Evolutionary conservation across 192 early-diverging fungal genomes (phyloP).

Genomic region (Podila clonocystis): DNA sequence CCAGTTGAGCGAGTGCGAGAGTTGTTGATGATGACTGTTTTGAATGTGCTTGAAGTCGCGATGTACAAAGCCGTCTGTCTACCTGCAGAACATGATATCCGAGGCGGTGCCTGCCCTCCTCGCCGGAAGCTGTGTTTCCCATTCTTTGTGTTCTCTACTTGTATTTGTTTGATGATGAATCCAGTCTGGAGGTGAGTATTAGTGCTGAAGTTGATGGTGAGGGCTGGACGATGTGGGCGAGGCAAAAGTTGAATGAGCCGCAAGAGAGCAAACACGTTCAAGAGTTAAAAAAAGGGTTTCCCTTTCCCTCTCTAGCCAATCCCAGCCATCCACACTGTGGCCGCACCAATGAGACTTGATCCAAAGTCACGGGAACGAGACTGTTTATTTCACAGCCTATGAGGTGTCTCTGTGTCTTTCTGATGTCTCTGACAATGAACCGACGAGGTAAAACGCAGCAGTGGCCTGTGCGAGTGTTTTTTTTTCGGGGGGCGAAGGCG

Average conservation of each 20-base stretch:
- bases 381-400: too few species aligned
- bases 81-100: constrained; percentile 78
- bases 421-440: too few species aligned
- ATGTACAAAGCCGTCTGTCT: constrained; percentile 15
- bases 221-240: neutral
- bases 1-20: neutral
- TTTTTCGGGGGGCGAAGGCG: neutral
- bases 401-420: too few species aligned
- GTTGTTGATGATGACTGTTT: neutral
- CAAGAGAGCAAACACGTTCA: neutral
- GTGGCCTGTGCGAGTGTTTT: neutral
- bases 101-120: constrained; percentile 55
- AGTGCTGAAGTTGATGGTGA: too few species aligned
- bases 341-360: too few species aligned
- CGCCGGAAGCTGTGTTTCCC: constrained; percentile 61
- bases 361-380: too few species aligned
- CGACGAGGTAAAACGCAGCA: neutral
- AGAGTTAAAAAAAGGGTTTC: neutral
- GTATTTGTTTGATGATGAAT: too few species aligned
- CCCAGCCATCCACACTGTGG: too few species aligned
- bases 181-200: too few species aligned
- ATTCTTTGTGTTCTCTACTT: constrained; percentile 22
- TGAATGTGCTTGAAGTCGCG: neutral
- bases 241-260: neutral
- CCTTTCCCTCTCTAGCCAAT: neutral